Evolutionary conservation across 2,329 filamentous ascomycete species (phyloP), one percentile per base, ranked within the genome.

Genomic region (Colletotrichum trifolii): DNA sequence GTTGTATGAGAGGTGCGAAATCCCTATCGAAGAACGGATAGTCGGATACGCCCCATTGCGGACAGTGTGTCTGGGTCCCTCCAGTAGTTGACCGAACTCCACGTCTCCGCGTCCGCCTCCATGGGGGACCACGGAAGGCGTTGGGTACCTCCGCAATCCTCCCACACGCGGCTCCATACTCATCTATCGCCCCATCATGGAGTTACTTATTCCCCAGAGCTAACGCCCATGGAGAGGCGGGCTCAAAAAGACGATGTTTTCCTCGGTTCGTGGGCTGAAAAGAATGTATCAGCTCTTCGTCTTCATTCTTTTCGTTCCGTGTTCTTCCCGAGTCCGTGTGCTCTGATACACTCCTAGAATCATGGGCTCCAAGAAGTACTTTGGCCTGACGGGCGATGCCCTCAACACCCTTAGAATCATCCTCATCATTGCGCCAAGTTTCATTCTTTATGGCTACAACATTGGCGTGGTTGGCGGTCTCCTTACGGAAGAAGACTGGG

Each of bases 381-480:
- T 80, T 39, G 78, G 78, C 66, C 70, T 76, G 15, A 74, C 71
- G 40, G 79, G 79, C 73, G 67, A 74, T 43, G 65, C 73, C 47
- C 70, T 81, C 50, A 72, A 71, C 64, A 72, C 71, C 15, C 70
- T 78, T 40, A 80, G 81, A 67, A 75, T 79, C 54, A 75, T 74
- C 12, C 73, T 82, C 54, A 77, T 83, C 49, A 79, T 82, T n/a
- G 75, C 74, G 5, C 81, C 81, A 2, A 73, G 79, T 11, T 79
- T 80, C 68, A 76, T 79, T 67, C 71, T 79, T 33, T 79, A 78
- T 64, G 78, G 78, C 3, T 80, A 79, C 69, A 79, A 80, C 67
- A 77, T 80, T 60, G 75, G 77, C 4, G 76, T 75, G 48, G 70
- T 79, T 38, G 77, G 76, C 42, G 77, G 76, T 10, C 70, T 79